A percentile compares a stretch with the other conserved stretches of the same genome.
phyloP scores from a whole-genome alignment of 139 green algal species.

The Monoraphidium neglectum region DNA sequence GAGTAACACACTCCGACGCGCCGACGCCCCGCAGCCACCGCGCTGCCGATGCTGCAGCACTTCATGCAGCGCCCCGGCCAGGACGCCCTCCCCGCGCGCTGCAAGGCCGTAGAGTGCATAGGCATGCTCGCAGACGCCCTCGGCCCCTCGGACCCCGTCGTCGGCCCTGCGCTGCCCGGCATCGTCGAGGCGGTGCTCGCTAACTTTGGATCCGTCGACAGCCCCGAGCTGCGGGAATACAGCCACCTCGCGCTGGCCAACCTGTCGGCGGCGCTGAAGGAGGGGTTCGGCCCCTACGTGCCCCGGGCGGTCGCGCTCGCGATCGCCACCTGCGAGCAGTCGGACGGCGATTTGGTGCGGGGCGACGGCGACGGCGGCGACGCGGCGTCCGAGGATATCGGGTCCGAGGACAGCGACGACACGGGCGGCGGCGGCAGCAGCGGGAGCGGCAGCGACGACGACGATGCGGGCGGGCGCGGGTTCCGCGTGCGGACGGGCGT shows the following conservation, averaged over 20 bases:
- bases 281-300: conserved; percentile 58
- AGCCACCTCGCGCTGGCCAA: conserved; percentile 64
- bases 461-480: conserved; percentile 26
- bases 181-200: conserved; percentile 18
- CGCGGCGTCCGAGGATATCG: background rate
- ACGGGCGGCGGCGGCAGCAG: no score
- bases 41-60: conserved; percentile 55
- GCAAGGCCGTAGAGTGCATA: conserved; percentile 65
- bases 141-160: conserved; percentile 22
- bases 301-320: conserved; percentile 49
- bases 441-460: conserved; percentile 30
- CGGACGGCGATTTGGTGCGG: conserved; percentile 49
- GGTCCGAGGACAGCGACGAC: conserved; percentile 33
- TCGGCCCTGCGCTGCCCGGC: conserved; percentile 9
- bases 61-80: conserved; percentile 58
- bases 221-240: conserved; percentile 74
- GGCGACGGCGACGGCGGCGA: conserved; percentile 16
- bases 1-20: background rate
- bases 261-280: conserved; percentile 38
- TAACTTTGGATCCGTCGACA: background rate
- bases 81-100: conserved; percentile 54
- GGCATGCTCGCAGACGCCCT: conserved; percentile 62
- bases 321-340: conserved; percentile 44
- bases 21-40: conserved; percentile 16
- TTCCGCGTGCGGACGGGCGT: conserved; percentile 61